Percentiles rank a stretch among this genome's conserved stretches.
Evolutionary conservation across 108 stramenopile genomes (phyloP).

Genomic region (Cyclotella baltica): DNA sequence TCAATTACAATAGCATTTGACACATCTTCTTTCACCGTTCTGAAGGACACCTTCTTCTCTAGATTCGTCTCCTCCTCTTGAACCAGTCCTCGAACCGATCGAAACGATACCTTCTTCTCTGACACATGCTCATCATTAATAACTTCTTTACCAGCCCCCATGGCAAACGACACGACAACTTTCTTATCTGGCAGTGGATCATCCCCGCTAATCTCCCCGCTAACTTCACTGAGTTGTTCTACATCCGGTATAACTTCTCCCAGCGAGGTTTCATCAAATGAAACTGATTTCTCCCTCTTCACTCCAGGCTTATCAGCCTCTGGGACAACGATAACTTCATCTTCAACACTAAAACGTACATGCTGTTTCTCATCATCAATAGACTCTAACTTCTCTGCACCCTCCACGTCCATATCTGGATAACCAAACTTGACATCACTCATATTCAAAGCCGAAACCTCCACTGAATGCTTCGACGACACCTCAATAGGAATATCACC

Average conservation of each 20-base stretch:
- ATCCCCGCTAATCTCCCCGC: not conserved
- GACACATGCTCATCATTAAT: slow-evolving; percentile 5
- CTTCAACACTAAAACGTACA: slow-evolving; percentile 16
- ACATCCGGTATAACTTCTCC: slow-evolving; percentile 17
- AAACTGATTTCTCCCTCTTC: slow-evolving; percentile 13
- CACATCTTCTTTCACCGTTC: not conserved
- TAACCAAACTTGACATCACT: slow-evolving; percentile 18
- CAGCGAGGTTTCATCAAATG: slow-evolving; percentile 19
- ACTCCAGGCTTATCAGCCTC: slow-evolving; percentile 5
- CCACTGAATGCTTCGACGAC: not conserved
- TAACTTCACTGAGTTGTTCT: not conserved
- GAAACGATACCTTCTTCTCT: slow-evolving; percentile 5
- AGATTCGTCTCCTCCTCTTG: not conserved
- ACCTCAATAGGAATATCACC: not conserved
- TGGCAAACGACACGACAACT: not conserved
- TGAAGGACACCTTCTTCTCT: slow-evolving; percentile 1
- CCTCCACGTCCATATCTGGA: not conserved
- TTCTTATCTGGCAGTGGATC: not conserved
- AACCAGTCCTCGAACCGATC: not conserved
- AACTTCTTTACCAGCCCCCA: not conserved
- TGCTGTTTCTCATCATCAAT: slow-evolving; percentile 1
- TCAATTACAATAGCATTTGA: not conserved
- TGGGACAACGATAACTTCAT: not conserved
- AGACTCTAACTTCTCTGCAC: not conserved
- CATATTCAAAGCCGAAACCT: slow-evolving; percentile 18